These are phyloP conservation scores for Candida sanyaensis DNA, from an alignment of 1,139 yeast genomes.

Conservation along the genomic window DNA sequence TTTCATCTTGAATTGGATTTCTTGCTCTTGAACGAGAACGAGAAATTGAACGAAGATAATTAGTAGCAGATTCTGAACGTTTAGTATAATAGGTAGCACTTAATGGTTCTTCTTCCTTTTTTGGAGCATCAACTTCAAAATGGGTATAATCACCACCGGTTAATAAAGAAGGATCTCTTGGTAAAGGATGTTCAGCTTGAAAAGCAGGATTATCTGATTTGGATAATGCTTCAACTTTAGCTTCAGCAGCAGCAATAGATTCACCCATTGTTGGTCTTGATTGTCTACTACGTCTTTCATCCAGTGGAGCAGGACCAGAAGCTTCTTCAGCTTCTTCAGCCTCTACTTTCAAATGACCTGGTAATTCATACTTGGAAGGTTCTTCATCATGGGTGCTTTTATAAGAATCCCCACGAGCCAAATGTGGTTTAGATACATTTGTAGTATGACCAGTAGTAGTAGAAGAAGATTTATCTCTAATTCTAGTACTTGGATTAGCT, in stretches of 20 bases:
- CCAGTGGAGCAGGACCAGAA: conserved; percentile 27
- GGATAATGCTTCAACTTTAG: conserved; percentile 15
- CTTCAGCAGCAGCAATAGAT: conserved; percentile 48
- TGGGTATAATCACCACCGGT: conserved; percentile 54
- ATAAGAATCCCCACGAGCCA: conserved; percentile 69
- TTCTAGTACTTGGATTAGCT: conserved; percentile 26
- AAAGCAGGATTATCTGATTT: conserved; percentile 6
- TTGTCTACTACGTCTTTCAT: conserved; percentile 44
- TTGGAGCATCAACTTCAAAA: conserved; percentile 46
- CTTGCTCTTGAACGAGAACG: conserved; percentile 58
- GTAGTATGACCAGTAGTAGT: conserved; percentile 26
- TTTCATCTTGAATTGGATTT: conserved; percentile 34
- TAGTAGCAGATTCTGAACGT: conserved; percentile 41
- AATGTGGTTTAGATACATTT: conserved; percentile 43
- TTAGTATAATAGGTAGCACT: conserved; percentile 27
- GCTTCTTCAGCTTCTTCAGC: conserved; percentile 15
- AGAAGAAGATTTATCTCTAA: conserved; percentile 26
- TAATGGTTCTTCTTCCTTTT: conserved; percentile 12
- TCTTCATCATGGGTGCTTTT: conserved; percentile 46
- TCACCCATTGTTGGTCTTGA: conserved; percentile 54
- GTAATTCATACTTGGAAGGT: conserved; percentile 46
- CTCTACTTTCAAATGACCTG: conserved; percentile 32
- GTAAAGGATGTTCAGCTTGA: conserved; percentile 16
- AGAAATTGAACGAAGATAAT: conserved; percentile 60
- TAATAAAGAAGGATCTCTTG: conserved; percentile 45